A percentile compares a stretch with the other conserved stretches of the same genome.
Conservation (phyloP, 2,329 filamentous ascomycete species). For the Pseudogymnoascus sp. region DNA sequence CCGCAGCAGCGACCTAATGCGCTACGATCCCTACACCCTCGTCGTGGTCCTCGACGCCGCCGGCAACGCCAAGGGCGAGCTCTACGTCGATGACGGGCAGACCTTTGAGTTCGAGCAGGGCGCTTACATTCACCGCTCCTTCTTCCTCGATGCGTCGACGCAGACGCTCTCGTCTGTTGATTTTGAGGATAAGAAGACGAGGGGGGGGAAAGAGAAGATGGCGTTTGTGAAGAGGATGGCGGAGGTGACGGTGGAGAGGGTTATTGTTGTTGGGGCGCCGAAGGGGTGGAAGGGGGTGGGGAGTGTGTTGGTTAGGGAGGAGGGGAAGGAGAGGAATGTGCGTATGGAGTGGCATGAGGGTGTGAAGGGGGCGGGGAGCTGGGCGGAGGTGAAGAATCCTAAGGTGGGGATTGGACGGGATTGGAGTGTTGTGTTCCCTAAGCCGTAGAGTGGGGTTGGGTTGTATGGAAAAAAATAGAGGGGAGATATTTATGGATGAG, state of each 20-base stretch:
- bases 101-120: conserved; percentile 80
- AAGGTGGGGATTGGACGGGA: conserved; percentile 51
- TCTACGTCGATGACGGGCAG: conserved; percentile 92
- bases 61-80: conserved; percentile 66
- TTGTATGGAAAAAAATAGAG: neutral
- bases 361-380: conserved; percentile 46
- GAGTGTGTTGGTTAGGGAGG: conserved; percentile 47
- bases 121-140: conserved; percentile 79
- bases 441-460: neutral
- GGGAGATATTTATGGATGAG: neutral
- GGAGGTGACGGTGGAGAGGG: conserved; percentile 70
- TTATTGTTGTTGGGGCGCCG: conserved; percentile 75
- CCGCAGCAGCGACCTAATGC: conserved; percentile 81
- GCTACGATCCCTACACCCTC: conserved; percentile 88
- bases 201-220: conserved; percentile 42
- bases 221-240: conserved; percentile 70
- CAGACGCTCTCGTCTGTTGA: conserved; percentile 62
- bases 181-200: conserved; percentile 40
- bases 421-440: conserved; percentile 41
- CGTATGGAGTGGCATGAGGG: conserved; percentile 52
- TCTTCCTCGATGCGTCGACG: conserved; percentile 49
- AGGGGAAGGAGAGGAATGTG: conserved; percentile 45
- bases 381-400: conserved; percentile 56
- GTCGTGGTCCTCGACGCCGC: conserved; percentile 63
- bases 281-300: conserved; percentile 58